Base-by-base conservation (phyloP, 2,329 filamentous ascomycete species). In the Trichoderma semiorbis region DNA sequence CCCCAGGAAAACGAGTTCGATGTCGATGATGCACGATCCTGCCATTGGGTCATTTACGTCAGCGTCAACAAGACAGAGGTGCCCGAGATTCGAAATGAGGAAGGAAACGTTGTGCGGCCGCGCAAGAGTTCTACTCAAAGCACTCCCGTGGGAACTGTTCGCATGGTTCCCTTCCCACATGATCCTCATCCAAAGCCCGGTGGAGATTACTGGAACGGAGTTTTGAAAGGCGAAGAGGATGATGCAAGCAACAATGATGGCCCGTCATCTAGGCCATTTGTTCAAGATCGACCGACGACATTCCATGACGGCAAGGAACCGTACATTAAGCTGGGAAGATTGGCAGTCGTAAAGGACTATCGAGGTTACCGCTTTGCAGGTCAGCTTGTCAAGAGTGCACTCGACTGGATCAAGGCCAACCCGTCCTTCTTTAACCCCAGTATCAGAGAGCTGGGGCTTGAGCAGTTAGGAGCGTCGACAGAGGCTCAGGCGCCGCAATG, bases 31-130 rank as follows among this genome's bases (percentile, higher is more conserved):
- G 75, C 86, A 1, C 88, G 93, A 43, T 91, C 90, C 75, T 95
- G 91, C 82, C 94, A 98, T 81, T 97, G 93, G 92, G 91, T 97
- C 34, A 85, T 91, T n/a, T 97, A 97, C 81, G 89, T 89, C 62
- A 90, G 86, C 18, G 85, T 92, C 70, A 86, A 87, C 69, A 83
- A 81, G 63, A 81, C 79, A 4, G 81, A 82, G 58, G 80, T 81
- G 72, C 78, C 79, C 6, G 84, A 86, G 78, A 76, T 83, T 58
- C 82, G 81, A 32, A 83, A 88, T 76, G 79, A 82, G 6, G 76
- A 77, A n/a, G 83, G 82, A 71, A 79, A 81, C 39, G 77, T 86
- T 47, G 61, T 83, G 60, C 80, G 79, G 21, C 82, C 81, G n/a
- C 81, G 83, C 64, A 81, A 79, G 74, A 86, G 84, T 78, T 82